phyloP scores from a whole-genome alignment of 148 eudicot genomes.

The Spergularia marina region DNA sequence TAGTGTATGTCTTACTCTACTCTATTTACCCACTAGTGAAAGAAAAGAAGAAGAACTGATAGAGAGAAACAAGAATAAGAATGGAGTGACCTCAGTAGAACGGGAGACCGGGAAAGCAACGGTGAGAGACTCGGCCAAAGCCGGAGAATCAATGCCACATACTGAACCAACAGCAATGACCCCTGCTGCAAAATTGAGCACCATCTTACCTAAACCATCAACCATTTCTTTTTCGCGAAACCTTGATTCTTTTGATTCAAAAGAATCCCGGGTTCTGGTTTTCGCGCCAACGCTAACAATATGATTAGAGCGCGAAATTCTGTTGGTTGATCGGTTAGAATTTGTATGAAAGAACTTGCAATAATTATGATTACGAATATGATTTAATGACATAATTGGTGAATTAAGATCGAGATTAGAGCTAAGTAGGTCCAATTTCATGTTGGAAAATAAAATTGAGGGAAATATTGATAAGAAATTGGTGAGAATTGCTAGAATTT shows the following conservation, averaged over 20 bases:
- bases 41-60: no score
- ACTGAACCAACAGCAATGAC: constrained; percentile 43
- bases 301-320: neutral
- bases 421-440: constrained; percentile 33
- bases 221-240: neutral
- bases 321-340: constrained; percentile 4
- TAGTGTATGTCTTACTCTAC: no score
- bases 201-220: constrained; percentile 34
- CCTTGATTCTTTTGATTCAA: neutral
- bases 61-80: neutral
- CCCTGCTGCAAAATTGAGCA: constrained; percentile 62
- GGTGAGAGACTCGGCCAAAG: constrained; percentile 76
- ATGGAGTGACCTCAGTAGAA: constrained; percentile 50
- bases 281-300: neutral
- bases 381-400: constrained; percentile 28
- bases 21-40: no score
- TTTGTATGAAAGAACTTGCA: constrained; percentile 22
- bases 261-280: neutral
- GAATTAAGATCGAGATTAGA: constrained; percentile 38
- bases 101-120: constrained; percentile 92
- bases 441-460: neutral
- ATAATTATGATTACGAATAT: constrained; percentile 25
- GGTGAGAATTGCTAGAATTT: neutral
- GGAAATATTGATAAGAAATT: neutral
- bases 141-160: constrained; percentile 49